These are phyloP conservation scores for Cyclotella sp. DNA, from an alignment of 108 stramenopile species.

Conservation along the genomic window DNA sequence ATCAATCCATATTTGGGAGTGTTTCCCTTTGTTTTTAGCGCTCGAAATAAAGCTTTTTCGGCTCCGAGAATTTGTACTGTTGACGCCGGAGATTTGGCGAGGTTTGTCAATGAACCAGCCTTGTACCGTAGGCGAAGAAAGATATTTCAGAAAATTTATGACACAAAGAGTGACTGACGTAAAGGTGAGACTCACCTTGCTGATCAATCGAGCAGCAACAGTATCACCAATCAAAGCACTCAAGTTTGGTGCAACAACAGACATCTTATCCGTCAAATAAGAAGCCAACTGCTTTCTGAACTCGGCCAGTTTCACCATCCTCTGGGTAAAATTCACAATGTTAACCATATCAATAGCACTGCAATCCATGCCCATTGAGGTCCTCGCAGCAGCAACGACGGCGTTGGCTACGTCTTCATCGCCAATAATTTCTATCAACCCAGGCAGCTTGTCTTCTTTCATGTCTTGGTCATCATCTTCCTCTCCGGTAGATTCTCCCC, in stretches of 20 bases:
- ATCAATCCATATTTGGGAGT: conserved; percentile 99
- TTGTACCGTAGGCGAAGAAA: conserved; percentile 24
- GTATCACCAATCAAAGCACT: conserved; percentile 97
- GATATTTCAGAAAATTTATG: not conserved
- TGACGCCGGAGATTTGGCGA: conserved; percentile 99
- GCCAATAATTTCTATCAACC: conserved; percentile 87
- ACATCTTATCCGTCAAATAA: conserved; percentile 97
- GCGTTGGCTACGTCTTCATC: conserved; percentile 92
- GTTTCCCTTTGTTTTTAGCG: conserved; percentile 99
- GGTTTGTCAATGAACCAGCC: conserved; percentile 96
- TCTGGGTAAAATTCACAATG: conserved; percentile 95
- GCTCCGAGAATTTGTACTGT: conserved; percentile 99
- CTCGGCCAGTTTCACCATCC: conserved; percentile 98
- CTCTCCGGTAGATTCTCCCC: conserved; percentile 51
- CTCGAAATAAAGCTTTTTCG: conserved; percentile 99
- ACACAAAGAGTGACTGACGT: not conserved
- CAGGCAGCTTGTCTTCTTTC: conserved; percentile 72
- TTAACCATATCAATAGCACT: conserved; percentile 97
- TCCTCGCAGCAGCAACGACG: conserved; percentile 91
- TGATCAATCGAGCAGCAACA: conserved; percentile 98
- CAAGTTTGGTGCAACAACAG: conserved; percentile 97
- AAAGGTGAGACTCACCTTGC: conserved; percentile 81
- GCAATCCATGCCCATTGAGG: conserved; percentile 99
- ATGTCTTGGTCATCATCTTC: conserved; percentile 50
- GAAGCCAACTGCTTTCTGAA: conserved; percentile 92